Percentiles rank a stretch among this genome's conserved stretches.
These are phyloP conservation scores for Wickerhamomyces kurtzmanii DNA, from an alignment of 805 yeast species.

Conservation along the genomic window DNA sequence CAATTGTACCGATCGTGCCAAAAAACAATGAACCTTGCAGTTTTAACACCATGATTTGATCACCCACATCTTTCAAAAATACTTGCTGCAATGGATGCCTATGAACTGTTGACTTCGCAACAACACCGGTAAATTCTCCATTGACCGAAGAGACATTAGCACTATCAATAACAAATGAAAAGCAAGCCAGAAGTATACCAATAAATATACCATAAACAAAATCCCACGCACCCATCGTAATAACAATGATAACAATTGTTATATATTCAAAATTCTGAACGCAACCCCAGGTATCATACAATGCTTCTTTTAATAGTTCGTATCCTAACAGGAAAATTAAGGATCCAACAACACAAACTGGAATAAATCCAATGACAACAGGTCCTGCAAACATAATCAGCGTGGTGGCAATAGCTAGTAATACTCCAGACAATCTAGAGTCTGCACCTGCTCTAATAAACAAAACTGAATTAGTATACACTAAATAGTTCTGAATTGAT, in stretches of 20 bases:
- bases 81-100: constrained; percentile 86
- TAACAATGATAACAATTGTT: constrained; percentile 79
- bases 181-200: constrained; percentile 85
- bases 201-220: constrained; percentile 88
- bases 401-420: constrained; percentile 76
- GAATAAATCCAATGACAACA: constrained; percentile 84
- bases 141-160: constrained; percentile 75
- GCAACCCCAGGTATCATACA: constrained; percentile 76
- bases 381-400: constrained; percentile 85
- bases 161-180: constrained; percentile 91
- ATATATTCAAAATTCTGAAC: constrained; percentile 69
- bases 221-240: constrained; percentile 93
- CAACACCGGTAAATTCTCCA: constrained; percentile 77
- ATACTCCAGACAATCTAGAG: constrained; percentile 78
- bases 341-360: constrained; percentile 93
- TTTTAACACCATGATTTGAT: constrained; percentile 82
- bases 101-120: constrained; percentile 85
- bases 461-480: constrained; percentile 85
- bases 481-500: constrained; percentile 88
- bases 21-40: constrained; percentile 85
- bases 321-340: constrained; percentile 85
- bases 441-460: constrained; percentile 95
- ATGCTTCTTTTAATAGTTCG: constrained; percentile 78
- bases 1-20: constrained; percentile 92
- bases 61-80: constrained; percentile 77